Percentiles rank a stretch among this genome's conserved stretches.
Evolutionary conservation across 2,329 filamentous ascomycete genomes (phyloP).

Genomic region (Huntiella bhutanensis): DNA sequence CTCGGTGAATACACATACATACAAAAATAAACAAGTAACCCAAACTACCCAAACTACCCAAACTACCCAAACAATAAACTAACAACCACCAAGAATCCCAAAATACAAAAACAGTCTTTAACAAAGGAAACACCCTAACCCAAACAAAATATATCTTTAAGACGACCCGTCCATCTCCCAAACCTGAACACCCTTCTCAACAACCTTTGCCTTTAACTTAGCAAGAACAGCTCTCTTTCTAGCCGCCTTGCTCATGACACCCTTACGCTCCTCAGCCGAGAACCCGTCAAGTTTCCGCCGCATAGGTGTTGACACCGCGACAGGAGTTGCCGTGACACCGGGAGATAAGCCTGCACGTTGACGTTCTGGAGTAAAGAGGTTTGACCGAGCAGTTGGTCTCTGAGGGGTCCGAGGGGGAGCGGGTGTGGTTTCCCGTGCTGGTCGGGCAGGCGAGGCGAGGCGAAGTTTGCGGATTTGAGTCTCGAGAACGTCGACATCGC

Average conservation of each 20-base stretch:
- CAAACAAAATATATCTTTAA: conserved; percentile 15
- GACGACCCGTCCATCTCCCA: conserved; percentile 31
- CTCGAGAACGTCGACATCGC: conserved; percentile 79
- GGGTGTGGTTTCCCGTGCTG: not conserved
- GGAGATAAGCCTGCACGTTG: conserved; percentile 16
- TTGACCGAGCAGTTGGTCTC: conserved; percentile 18
- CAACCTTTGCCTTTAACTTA: conserved; percentile 30
- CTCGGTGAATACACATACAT: not conserved
- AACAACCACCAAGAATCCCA: not conserved
- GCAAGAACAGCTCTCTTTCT: conserved; percentile 32
- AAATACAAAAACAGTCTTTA: conserved; percentile 2
- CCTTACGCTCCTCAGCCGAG: conserved; percentile 37
- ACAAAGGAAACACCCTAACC: not conserved
- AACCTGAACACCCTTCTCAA: conserved; percentile 30
- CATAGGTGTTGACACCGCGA: not conserved
- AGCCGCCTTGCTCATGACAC: conserved; percentile 34
- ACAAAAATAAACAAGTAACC: not conserved
- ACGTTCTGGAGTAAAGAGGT: conserved; percentile 15
- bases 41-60: not conserved
- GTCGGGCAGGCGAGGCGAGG: conserved; percentile 21
- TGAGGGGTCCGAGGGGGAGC: conserved; percentile 22
- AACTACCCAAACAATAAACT: not conserved
- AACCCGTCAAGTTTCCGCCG: conserved; percentile 42
- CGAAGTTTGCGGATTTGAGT: conserved; percentile 61
- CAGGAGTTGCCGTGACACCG: conserved; percentile 15